Conservation (phyloP, 192 early-diverging fungal genomes). For the Dissophora globulifera region DNA sequence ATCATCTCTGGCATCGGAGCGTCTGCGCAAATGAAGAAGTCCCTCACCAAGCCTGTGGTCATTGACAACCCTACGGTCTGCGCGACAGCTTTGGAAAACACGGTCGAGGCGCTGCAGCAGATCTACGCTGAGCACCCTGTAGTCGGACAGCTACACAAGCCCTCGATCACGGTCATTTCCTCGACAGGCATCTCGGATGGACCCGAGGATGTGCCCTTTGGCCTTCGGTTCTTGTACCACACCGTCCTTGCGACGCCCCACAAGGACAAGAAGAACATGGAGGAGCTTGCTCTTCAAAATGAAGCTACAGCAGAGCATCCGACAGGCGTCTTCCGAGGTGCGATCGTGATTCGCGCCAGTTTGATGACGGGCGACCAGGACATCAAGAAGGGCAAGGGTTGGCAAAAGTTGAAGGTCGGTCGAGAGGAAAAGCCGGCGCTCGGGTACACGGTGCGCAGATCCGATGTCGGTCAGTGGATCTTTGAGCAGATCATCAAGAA, state of each 20-base stretch:
- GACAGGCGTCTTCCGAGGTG: conserved; percentile 17
- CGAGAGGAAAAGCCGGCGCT: conserved; percentile 25
- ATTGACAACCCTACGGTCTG: conserved; percentile 40
- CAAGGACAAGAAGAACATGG: conserved; percentile 52
- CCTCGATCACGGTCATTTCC: conserved; percentile 34
- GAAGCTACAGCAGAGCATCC: background rate
- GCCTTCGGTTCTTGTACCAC: conserved; percentile 27
- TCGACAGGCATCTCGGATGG: conserved; percentile 37
- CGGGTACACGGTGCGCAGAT: conserved; percentile 20
- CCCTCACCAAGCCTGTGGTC: conserved; percentile 14
- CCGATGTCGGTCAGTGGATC: conserved; percentile 41
- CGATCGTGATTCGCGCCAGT: conserved; percentile 25
- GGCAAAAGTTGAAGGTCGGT: conserved; percentile 28
- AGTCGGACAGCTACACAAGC: conserved; percentile 10
- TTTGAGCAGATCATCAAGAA: conserved; percentile 26
- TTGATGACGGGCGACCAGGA: conserved; percentile 22
- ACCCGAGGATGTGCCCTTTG: conserved; percentile 36
- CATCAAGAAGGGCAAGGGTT: conserved; percentile 29
- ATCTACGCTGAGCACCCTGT: conserved; percentile 26
- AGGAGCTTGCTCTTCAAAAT: conserved; percentile 1
- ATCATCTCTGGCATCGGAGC: conserved; percentile 49
- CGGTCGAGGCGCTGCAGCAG: conserved; percentile 18
- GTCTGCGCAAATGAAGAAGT: conserved; percentile 10
- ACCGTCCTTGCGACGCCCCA: conserved; percentile 23
- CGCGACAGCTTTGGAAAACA: conserved; percentile 16